Percentiles rank a stretch among this genome's conserved stretches.
phyloP scores from a whole-genome alignment of 1,139 yeast genomes.

The Eremothecium gossypii region DNA sequence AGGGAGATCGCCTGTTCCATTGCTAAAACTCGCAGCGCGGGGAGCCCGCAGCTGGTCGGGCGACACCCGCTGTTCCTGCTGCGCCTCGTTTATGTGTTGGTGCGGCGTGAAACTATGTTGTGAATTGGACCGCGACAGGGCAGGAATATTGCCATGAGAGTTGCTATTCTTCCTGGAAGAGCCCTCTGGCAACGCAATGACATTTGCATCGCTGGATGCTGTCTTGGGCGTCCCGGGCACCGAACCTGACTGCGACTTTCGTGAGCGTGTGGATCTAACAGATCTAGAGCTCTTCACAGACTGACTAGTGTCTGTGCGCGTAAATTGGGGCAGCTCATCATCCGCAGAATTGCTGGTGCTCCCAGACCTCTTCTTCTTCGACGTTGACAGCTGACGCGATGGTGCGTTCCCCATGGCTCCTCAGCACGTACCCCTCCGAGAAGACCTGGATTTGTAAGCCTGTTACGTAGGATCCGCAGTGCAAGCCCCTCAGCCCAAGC shows the following conservation, averaged over 20 bases:
- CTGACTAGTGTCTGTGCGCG: constrained; percentile 15
- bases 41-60: constrained; percentile 5
- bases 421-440: too few relatives aligned
- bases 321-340: constrained; percentile 22
- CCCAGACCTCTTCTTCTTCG: constrained; percentile 9
- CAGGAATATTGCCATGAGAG: constrained; percentile 7
- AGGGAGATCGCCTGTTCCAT: constrained; percentile 34
- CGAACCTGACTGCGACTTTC: constrained; percentile 11
- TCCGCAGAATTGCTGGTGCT: constrained; percentile 16
- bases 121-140: constrained; percentile 4
- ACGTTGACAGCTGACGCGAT: constrained; percentile 23
- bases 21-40: constrained; percentile 10
- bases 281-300: constrained; percentile 31
- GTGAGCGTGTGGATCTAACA: constrained; percentile 21
- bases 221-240: constrained; percentile 8
- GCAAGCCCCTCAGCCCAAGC: too few relatives aligned
- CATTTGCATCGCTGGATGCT: constrained; percentile 2
- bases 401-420: constrained; percentile 26
- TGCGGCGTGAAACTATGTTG: constrained; percentile 4
- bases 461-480: too few relatives aligned
- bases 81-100: constrained; percentile 4
- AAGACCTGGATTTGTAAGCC: too few relatives aligned
- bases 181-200: constrained; percentile 4
- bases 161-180: constrained; percentile 8
- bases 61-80: constrained; percentile 6